phyloP scores from a whole-genome alignment of 177 flowering plant genomes.

The Tripterygium wilfordii region DNA sequence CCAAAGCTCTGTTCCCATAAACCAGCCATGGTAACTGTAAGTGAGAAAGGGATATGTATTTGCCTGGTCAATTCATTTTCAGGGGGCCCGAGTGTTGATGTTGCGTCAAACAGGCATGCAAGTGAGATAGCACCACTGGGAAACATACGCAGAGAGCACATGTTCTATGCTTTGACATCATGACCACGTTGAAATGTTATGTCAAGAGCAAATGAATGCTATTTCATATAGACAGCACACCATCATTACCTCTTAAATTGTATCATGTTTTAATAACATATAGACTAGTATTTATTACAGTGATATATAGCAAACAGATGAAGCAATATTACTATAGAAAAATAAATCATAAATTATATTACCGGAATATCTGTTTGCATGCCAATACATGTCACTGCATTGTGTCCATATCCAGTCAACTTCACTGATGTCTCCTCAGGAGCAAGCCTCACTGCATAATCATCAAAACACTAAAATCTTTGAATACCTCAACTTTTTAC shows the following conservation, averaged over 20 bases:
- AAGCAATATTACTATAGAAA: background rate
- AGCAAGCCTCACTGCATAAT: constrained; percentile 86
- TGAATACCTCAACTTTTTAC: background rate
- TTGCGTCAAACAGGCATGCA: constrained; percentile 15
- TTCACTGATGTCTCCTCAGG: constrained; percentile 75
- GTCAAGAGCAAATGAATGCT: too few species aligned
- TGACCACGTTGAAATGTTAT: background rate
- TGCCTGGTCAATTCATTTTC: constrained; percentile 9
- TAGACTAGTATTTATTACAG: too few species aligned
- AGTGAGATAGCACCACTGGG: constrained; percentile 9
- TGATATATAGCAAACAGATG: background rate
- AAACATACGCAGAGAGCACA: constrained; percentile 13
- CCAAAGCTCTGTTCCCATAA: background rate
- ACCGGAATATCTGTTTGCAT: constrained; percentile 97
- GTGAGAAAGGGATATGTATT: constrained; percentile 4
- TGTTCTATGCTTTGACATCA: background rate
- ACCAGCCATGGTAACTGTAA: constrained; percentile 6
- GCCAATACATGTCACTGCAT: constrained; percentile 95
- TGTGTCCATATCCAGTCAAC: constrained; percentile 90
- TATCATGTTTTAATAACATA: too few species aligned
- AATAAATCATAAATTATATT: constrained; percentile 31
- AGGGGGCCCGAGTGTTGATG: constrained; percentile 21
- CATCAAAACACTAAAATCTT: background rate
- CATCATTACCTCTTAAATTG: too few species aligned
- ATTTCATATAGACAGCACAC: too few species aligned